Evolutionary conservation across 331 rosid species (phyloP), one percentile per base, ranked within the genome.

Genomic region (Telfairia occidentalis): DNA sequence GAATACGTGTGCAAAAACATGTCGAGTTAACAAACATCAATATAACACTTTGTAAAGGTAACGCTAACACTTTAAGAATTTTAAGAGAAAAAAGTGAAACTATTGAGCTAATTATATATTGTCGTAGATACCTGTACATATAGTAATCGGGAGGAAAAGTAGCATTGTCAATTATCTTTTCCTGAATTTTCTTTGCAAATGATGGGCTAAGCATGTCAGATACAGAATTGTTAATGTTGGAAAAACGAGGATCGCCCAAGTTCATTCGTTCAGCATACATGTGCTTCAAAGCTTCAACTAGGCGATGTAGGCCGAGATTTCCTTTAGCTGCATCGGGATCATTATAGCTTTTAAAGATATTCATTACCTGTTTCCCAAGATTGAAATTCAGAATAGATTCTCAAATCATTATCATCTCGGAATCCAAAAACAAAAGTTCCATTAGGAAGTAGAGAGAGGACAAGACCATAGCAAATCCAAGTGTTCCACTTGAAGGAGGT

Each of bases 101-200:
- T 48, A 12, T 4, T 19, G 3, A 30, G 24, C 70, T 5, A 7
- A 11, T 2, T 52, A 34, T 16, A 26, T 61, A 5, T 32, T 16
- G 2, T 21, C 28, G 7, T 21, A 26, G 12, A 24, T 43, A 90
- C 98, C 95, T 88, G 83, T 78, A 66, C 88, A 84, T 29, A 76
- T 94, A 94, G 82, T 94, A 88, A 71, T 87, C 97, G 19, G 98
- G 90, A 43, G 96, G 96, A 77, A 94, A 94, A 75, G 97, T 94
- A 21, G 96, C 81, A 85, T 88, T 87, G 84, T 94, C 98, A 24
- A 91, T 54, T 81, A 94, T 94, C 82, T 54, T 87, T 50, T 76
- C 78, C 80, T 71, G 92, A 75, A 91, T 80, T 61, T 72, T 46
- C 81, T 88, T 79, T 0, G 97, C 98, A 79, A 91, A 91, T 34